Evolutionary conservation across 192 early-diverging fungal genomes (phyloP).

Genomic region (Glomus cerebriforme): DNA sequence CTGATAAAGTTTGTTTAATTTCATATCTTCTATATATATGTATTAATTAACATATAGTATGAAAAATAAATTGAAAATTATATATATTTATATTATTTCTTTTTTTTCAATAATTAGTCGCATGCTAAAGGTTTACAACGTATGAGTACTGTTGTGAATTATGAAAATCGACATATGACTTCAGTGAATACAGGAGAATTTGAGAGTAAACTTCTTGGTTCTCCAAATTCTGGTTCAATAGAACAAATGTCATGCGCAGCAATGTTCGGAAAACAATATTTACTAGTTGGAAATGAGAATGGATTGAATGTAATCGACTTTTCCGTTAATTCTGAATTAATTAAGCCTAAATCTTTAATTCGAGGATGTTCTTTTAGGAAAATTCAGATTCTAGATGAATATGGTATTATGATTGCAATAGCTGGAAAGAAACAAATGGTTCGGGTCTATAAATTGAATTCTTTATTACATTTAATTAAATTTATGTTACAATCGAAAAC

Average conservation of each 20-base stretch:
- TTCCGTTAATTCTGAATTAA: constrained; percentile 12
- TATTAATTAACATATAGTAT: neutral
- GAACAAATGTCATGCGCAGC: neutral
- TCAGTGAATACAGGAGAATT: constrained; percentile 17
- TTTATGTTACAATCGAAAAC: neutral
- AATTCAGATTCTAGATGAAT: constrained; percentile 13
- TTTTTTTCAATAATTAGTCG: neutral
- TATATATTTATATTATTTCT: neutral
- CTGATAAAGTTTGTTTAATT: neutral
- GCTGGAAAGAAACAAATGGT: constrained; percentile 20
- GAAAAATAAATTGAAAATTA: neutral
- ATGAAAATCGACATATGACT: neutral
- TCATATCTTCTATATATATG: neutral
- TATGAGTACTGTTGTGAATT: neutral
- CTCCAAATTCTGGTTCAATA: neutral
- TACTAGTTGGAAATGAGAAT: constrained; percentile 22
- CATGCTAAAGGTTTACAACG: neutral
- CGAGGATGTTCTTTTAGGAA: constrained; percentile 19
- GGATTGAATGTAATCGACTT: constrained; percentile 18
- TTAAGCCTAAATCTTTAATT: constrained; percentile 19
- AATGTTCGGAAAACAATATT: constrained; percentile 28
- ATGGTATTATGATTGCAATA: constrained; percentile 10
- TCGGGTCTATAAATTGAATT: neutral
- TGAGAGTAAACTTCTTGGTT: constrained; percentile 15
- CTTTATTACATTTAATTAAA: constrained; percentile 25